Percentiles rank a stretch among this genome's conserved stretches.
Conservation (phyloP, 2,329 filamentous ascomycete species). For the Colletotrichum phormii region DNA sequence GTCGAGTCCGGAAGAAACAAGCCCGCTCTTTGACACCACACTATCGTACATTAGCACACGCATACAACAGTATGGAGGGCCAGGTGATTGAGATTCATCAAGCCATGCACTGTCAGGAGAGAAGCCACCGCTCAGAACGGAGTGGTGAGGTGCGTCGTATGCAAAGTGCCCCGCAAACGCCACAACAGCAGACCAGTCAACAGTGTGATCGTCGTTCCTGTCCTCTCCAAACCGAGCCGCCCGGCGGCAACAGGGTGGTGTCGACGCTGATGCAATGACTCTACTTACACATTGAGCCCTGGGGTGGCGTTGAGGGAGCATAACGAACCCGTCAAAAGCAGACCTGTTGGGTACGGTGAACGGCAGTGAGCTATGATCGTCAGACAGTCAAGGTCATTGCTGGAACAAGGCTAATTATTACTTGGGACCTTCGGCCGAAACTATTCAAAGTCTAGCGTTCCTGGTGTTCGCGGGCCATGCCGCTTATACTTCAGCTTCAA, state of each 20-base stretch:
- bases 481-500: background rate
- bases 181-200: background rate
- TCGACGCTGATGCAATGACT: background rate
- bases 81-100: slow-evolving; percentile 13
- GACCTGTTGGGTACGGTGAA: slow-evolving; percentile 14
- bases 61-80: slow-evolving; percentile 5
- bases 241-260: background rate
- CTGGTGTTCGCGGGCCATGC: background rate
- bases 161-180: slow-evolving; percentile 1
- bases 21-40: background rate
- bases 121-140: background rate
- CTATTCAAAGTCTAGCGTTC: background rate
- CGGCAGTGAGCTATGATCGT: background rate
- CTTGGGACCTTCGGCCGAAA: slow-evolving; percentile 21
- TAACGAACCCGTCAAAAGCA: background rate
- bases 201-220: background rate
- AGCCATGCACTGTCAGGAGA: slow-evolving; percentile 7
- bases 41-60: slow-evolving; percentile 14
- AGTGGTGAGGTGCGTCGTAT: slow-evolving; percentile 7
- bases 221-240: background rate
- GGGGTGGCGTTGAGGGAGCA: background rate
- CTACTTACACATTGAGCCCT: no score
- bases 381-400: slow-evolving; percentile 3
- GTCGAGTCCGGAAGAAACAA: slow-evolving; percentile 4
- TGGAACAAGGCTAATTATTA: slow-evolving; percentile 2